Evolutionary conservation across 306 rosid species (phyloP).

Genomic region (Crataegus laevigata): DNA sequence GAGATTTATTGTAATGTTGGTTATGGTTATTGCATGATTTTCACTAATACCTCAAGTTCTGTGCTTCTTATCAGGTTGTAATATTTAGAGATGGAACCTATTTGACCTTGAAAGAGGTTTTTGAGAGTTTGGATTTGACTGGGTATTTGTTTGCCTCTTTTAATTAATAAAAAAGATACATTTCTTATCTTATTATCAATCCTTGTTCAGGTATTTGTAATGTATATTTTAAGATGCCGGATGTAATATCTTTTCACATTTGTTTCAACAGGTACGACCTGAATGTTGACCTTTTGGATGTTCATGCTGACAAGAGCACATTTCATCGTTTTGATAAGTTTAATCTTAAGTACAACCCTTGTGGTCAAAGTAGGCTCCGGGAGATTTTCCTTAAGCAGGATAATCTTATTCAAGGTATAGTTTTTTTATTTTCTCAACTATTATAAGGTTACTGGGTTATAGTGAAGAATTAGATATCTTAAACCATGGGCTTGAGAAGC

Average conservation of each 20-base stretch:
- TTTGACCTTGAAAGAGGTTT: slow-evolving; percentile 95
- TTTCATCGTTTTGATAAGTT: slow-evolving; percentile 99
- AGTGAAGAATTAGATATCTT: neutral
- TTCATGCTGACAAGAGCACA: slow-evolving; percentile 99
- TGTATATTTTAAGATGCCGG: slow-evolving; percentile 3
- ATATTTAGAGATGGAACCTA: slow-evolving; percentile 99
- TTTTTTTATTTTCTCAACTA: neutral
- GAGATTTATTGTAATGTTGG: neutral
- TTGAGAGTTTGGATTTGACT: slow-evolving; percentile 90
- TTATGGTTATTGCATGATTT: neutral
- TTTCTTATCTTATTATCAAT: neutral
- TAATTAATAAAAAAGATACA: neutral
- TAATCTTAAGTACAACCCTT: slow-evolving; percentile 95
- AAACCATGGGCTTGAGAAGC: neutral
- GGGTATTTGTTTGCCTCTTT: slow-evolving; percentile 47
- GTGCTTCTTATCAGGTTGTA: slow-evolving; percentile 61
- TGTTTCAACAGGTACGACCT: slow-evolving; percentile 75
- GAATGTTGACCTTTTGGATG: slow-evolving; percentile 99
- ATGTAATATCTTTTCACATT: slow-evolving; percentile 18
- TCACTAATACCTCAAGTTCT: slow-evolving; percentile 14
- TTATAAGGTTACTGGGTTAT: neutral
- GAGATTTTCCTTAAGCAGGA: slow-evolving; percentile 98
- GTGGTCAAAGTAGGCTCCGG: slow-evolving; percentile 99
- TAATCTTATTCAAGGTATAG: slow-evolving; percentile 92
- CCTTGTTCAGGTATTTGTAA: neutral